These are phyloP conservation scores for Pseudophaeomoniella oleicola DNA, from an alignment of 2,329 filamentous ascomycete genomes.

Conservation along the genomic window DNA sequence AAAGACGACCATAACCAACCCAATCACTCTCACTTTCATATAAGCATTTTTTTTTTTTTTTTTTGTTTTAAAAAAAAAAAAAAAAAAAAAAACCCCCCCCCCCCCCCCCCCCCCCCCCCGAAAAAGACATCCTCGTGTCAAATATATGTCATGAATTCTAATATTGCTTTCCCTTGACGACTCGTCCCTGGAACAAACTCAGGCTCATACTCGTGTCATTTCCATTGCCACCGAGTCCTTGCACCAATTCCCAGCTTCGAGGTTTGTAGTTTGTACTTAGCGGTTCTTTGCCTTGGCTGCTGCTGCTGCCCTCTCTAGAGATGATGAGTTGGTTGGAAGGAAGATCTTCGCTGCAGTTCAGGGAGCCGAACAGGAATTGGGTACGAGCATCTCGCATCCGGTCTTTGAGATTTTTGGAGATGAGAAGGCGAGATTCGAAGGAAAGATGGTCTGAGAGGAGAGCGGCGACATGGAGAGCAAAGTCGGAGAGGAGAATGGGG, in stretches of 20 bases:
- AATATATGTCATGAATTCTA: too few relatives aligned
- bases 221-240: neutral
- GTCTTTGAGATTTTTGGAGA: constrained; percentile 26
- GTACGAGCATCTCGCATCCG: constrained; percentile 7
- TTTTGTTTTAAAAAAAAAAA: too few relatives aligned
- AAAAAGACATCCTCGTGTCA: too few relatives aligned
- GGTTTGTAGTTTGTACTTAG: neutral
- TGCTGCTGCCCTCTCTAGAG: neutral
- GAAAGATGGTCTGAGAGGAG: constrained; percentile 28
- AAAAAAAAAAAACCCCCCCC: too few relatives aligned
- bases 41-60: too few relatives aligned
- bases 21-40: too few relatives aligned
- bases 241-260: neutral
- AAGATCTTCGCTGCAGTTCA: neutral
- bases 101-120: too few relatives aligned
- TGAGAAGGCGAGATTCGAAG: constrained; percentile 27
- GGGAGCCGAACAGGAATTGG: constrained; percentile 1
- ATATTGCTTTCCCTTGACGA: neutral
- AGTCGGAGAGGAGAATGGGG: constrained; percentile 9
- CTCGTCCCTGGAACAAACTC: neutral
- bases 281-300: neutral
- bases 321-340: neutral
- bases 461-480: constrained; percentile 29
- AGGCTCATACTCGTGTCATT: neutral
- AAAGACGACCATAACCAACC: too few relatives aligned